Base-by-base conservation (phyloP, 805 yeast species). In the Kazachstania bromeliacearum region DNA sequence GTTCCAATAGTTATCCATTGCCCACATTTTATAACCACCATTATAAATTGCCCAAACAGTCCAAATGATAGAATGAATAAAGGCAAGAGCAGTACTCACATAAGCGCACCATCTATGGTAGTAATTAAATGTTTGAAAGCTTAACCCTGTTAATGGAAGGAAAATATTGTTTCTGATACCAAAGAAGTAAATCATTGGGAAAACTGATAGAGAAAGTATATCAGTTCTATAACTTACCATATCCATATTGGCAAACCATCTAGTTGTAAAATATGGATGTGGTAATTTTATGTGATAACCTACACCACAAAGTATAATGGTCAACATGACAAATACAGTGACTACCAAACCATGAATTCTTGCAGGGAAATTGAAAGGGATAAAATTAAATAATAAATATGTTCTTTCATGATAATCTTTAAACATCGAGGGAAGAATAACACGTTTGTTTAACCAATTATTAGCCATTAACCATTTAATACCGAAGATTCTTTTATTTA, bases 81-180 rank as follows among this genome's bases (percentile, higher is more conserved):
- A 46, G 5, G 69, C 67, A 36, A 74, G 57, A n/a, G 71, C 44
- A 7, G 69, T 59, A 45, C 68, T 60, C 0, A 68, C 62, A 44
- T 79, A 63, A 1, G 82, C 79, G 31, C 68, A 57, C 81, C 84
- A 77, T 53, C 68, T 77, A 58, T 85, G 95, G 49, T 71, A 72
- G 20, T 65, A 59, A 47, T 74, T 65, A 59, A 83, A 81, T 1
- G 79, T 67, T 10, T 76, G 60, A 43, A 67, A 73, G 0, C 75
- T 56, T 64, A 82, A 67, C 2, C 88, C 85, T 1, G 87, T 70
- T 4, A 78, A 36, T 51, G 60, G 62, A 42, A 72, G 69, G 49
- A 83, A 63, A 15, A 84, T 73, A 50, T 80, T 83, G 55, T 83
- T 84, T 48, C 92, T 64, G 21, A 80, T 79, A 4, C 85, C 84